phyloP scores from a whole-genome alignment of 768 basidiomycete genomes.

The Coprinellus micaceus region DNA sequence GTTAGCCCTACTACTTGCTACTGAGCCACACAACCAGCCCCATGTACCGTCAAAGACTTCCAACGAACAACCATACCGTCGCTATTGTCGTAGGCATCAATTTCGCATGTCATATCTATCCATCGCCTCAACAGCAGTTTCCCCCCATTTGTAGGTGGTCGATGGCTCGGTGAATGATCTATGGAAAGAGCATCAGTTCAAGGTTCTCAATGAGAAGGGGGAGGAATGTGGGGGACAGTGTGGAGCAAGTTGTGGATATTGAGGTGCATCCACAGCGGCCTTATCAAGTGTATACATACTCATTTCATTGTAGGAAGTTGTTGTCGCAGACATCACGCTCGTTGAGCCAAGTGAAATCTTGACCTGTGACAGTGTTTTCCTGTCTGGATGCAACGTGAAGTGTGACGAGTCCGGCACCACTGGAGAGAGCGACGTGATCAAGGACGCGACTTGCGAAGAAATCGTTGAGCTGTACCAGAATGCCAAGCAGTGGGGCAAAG shows the following conservation, averaged over 20 bases:
- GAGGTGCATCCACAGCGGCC: conserved; percentile 45
- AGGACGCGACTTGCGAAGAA: conserved; percentile 79
- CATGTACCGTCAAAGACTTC: no score
- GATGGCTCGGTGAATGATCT: conserved; percentile 97
- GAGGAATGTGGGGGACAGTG: conserved; percentile 82
- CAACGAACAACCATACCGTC: no score
- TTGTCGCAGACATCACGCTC: conserved; percentile 90
- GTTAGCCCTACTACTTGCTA: no score
- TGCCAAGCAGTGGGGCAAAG: conserved; percentile 23
- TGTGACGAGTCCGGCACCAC: conserved; percentile 97
- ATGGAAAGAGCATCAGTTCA: conserved; percentile 98
- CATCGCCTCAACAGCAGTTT: background rate
- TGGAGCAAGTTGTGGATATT: conserved; percentile 73
- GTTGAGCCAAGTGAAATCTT: conserved; percentile 94
- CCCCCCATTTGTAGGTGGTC: conserved; percentile 49
- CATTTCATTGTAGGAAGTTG: conserved; percentile 59
- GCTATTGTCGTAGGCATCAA: conserved; percentile 62
- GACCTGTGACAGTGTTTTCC: conserved; percentile 93
- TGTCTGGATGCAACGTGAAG: conserved; percentile 87
- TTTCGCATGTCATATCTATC: background rate
- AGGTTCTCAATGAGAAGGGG: conserved; percentile 87
- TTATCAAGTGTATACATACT: background rate
- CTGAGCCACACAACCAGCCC: no score
- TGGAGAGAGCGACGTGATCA: conserved; percentile 94
- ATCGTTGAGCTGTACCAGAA: conserved; percentile 52